These are phyloP conservation scores for Blastomyces percursus DNA, from an alignment of 2,329 filamentous ascomycete genomes.

Conservation along the genomic window DNA sequence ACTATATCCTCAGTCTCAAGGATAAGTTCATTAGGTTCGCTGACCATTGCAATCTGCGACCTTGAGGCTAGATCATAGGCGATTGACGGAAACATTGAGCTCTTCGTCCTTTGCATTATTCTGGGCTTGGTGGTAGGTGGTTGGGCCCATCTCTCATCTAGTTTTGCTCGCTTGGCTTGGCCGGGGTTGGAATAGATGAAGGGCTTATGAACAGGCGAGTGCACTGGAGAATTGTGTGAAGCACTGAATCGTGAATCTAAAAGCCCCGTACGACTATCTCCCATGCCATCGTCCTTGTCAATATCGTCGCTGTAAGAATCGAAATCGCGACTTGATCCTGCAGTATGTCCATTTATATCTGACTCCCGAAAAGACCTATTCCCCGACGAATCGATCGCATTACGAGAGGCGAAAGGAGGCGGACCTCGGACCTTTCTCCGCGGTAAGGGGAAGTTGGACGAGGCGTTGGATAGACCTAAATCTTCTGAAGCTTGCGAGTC, in stretches of 20 bases:
- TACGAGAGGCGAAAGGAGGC: slow-evolving; percentile 6
- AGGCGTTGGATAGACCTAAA: slow-evolving; percentile 29
- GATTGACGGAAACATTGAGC: slow-evolving; percentile 57
- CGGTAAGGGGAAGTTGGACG: slow-evolving; percentile 23
- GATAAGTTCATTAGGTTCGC: slow-evolving; percentile 61
- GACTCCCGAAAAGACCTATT: slow-evolving; percentile 8
- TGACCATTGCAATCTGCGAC: slow-evolving; percentile 48
- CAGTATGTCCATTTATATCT: neutral
- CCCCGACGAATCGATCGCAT: slow-evolving; percentile 18
- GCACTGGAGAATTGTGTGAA: slow-evolving; percentile 15
- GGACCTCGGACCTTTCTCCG: slow-evolving; percentile 13
- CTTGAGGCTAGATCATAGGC: slow-evolving; percentile 57
- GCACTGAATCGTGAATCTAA: slow-evolving; percentile 21
- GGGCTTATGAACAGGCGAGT: slow-evolving; percentile 21
- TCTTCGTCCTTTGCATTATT: slow-evolving; percentile 35
- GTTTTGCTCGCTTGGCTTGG: slow-evolving; percentile 33
- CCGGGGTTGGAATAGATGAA: slow-evolving; percentile 34
- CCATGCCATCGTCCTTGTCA: slow-evolving; percentile 2
- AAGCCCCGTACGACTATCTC: neutral
- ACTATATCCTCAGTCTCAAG: slow-evolving; percentile 64
- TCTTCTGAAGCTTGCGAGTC: slow-evolving; percentile 28
- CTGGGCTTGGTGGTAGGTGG: slow-evolving; percentile 26
- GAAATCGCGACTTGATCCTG: neutral
- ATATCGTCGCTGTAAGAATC: neutral
- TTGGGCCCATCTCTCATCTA: slow-evolving; percentile 30